Percentiles rank a stretch among this genome's conserved stretches.
These are phyloP conservation scores for Penicillium sp. DNA, from an alignment of 2,329 filamentous ascomycete genomes.

Conservation along the genomic window DNA sequence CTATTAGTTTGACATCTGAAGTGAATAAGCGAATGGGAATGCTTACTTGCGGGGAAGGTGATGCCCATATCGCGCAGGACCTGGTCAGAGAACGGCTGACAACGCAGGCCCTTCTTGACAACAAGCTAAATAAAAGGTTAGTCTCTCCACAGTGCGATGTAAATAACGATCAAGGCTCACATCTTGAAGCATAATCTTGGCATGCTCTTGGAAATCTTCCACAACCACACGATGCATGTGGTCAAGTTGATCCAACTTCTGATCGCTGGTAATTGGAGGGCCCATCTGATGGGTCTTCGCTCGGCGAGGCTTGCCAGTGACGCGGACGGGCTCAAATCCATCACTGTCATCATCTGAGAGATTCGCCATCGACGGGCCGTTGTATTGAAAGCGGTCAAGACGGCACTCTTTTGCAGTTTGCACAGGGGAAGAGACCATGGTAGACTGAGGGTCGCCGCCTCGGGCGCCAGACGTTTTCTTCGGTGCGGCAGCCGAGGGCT, in stretches of 20 bases:
- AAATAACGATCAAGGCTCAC: constrained; percentile 28
- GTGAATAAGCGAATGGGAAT: not conserved
- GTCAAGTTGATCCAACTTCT: constrained; percentile 43
- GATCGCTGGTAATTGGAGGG: constrained; percentile 47
- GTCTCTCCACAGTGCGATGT: not conserved
- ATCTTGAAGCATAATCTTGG: constrained; percentile 43
- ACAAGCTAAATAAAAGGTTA: constrained; percentile 35
- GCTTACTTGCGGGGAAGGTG: constrained; percentile 43
- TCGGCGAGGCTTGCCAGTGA: constrained; percentile 32
- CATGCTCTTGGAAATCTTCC: constrained; percentile 47
- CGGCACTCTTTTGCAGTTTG: constrained; percentile 45
- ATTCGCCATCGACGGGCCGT: constrained; percentile 21
- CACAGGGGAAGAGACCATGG: constrained; percentile 64
- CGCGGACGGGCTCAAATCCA: constrained; percentile 43
- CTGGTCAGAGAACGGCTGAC: constrained; percentile 46
- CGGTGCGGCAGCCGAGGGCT: constrained; percentile 17
- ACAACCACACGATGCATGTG: constrained; percentile 43
- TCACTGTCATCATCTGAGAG: constrained; percentile 41
- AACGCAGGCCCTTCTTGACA: constrained; percentile 43
- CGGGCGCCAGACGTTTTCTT: constrained; percentile 38
- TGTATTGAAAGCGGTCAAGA: constrained; percentile 27
- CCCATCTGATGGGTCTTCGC: constrained; percentile 34
- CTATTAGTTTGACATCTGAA: constrained; percentile 10
- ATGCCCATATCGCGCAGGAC: constrained; percentile 50
- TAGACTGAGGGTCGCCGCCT: constrained; percentile 57